phyloP scores from a whole-genome alignment of 2,329 filamentous ascomycete species.

The Coniochaeta sp. region DNA sequence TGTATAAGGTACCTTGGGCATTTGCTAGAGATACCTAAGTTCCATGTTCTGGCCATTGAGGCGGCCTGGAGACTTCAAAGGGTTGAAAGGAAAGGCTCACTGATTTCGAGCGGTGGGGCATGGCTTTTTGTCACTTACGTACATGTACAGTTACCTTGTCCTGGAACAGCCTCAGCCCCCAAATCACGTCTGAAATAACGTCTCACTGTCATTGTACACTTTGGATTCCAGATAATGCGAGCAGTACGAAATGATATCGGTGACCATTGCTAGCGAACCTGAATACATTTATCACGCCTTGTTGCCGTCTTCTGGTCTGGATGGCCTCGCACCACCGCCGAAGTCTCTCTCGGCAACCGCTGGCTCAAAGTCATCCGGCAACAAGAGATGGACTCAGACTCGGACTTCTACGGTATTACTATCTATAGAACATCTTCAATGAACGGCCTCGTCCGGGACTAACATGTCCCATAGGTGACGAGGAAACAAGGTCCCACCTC shows the following conservation, averaged over 20 bases:
- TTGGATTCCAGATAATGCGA: too few relatives aligned
- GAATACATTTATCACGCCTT: not conserved
- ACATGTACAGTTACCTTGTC: not conserved
- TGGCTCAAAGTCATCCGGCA: not conserved
- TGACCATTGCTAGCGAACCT: not conserved
- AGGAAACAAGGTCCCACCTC: slow-evolving; percentile 37
- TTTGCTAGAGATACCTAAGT: too few relatives aligned
- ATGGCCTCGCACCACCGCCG: not conserved
- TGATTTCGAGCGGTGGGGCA: too few relatives aligned
- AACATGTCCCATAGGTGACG: slow-evolving; percentile 41
- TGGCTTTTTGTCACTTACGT: too few relatives aligned
- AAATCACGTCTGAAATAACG: too few relatives aligned
- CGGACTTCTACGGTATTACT: slow-evolving; percentile 46
- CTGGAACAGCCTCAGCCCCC: not conserved
- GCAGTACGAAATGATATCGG: not conserved
- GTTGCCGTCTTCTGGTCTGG: not conserved
- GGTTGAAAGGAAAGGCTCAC: too few relatives aligned
- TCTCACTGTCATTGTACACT: not conserved
- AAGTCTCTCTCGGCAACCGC: not conserved
- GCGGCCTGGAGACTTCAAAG: too few relatives aligned
- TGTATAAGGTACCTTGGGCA: too few relatives aligned
- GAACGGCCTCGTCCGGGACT: not conserved
- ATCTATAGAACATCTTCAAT: not conserved
- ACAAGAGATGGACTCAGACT: slow-evolving; percentile 30
- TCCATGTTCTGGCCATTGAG: too few relatives aligned